Base-by-base conservation (phyloP, 208 protist genomes). In the Leishmania mexicana region DNA sequence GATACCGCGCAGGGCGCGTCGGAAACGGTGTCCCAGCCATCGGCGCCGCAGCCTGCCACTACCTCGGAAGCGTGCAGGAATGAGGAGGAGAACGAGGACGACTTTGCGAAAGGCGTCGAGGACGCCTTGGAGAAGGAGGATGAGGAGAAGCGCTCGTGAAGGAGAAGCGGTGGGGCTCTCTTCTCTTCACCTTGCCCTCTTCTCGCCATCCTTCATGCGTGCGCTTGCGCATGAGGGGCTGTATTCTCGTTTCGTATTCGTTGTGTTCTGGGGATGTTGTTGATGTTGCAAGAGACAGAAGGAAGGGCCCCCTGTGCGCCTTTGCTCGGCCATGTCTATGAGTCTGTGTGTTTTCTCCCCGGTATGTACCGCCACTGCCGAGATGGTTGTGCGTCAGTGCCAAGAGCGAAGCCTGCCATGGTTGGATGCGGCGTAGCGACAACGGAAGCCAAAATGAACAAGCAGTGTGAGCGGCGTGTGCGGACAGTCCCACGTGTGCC, bases 111-210 rank as follows among this genome's bases (percentile, higher is more conserved):
- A 57, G 72, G 89, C 17, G 75, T 90, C 6, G 75, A 91, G 76
- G 80, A 90, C 5, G 79, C 85, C 5, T 71, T 89, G 49, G 79
- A 88, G 28, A 85, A 95, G 65, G 79, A 85, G 0, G 81, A 92
- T 6, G 70, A 90, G 24, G 84, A 91, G 68, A 81, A 87, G 31
- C 68, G 81, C 38, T 47, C 75, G 13, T 78, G 70, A 82, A 21
- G 70, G 51, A 21, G 75, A 15, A 35, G 21, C 51, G 2, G 21
- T 53, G 45, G 38, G 8, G 28, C 49, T 28, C 21, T 31, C n/a
- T 13, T 42, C 45, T 11, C 40, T 28, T 2, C 3, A 5, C 0
- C 19, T 15, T 17, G 21, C 45, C 31, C 28, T 31, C 21, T 1
- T 31, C 6, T 74, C 21, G 28, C 62, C 5, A 13, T 53, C 45